Percentiles rank a stretch among this genome's conserved stretches.
These are phyloP conservation scores for Tylopilus sp. DNA, from an alignment of 1,284 basidiomycete genomes.

Conservation along the genomic window DNA sequence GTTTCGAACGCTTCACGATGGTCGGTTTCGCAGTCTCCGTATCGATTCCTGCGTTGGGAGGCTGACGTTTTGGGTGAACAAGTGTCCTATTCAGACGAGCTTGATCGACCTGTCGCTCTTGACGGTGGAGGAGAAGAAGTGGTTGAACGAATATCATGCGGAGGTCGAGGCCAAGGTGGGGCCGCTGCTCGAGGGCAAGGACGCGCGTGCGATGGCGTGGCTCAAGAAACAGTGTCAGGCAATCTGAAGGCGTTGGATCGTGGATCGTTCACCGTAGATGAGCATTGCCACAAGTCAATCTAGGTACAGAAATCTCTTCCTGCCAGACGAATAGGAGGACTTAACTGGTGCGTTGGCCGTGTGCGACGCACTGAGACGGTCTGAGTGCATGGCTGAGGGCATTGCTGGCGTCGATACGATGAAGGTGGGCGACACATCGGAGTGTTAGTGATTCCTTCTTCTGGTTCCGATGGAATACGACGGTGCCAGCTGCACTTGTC, in stretches of 20 bases:
- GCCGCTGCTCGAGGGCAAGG: slow-evolving; percentile 64
- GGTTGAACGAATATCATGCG: slow-evolving; percentile 86
- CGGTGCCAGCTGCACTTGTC: no score
- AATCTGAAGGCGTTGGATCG: slow-evolving; percentile 7
- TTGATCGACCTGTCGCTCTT: slow-evolving; percentile 72
- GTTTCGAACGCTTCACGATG: slow-evolving; percentile 86
- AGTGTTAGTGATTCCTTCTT: no score
- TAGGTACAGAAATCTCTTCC: slow-evolving; percentile 9
- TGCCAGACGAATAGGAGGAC: no score
- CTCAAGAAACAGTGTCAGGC: slow-evolving; percentile 60
- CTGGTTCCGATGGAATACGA: no score
- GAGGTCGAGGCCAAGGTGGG: slow-evolving; percentile 76
- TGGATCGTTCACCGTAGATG: background rate
- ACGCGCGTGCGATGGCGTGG: slow-evolving; percentile 75
- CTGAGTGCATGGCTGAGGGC: no score
- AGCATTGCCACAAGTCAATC: background rate
- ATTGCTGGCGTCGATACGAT: no score
- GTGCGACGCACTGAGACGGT: no score
- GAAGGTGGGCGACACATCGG: no score
- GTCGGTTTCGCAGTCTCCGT: slow-evolving; percentile 31
- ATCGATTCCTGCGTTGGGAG: slow-evolving; percentile 3
- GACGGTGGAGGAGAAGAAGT: slow-evolving; percentile 63
- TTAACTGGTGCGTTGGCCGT: no score
- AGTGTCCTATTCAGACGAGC: slow-evolving; percentile 88
- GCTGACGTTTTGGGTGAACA: slow-evolving; percentile 5